These are phyloP conservation scores for Geotrichum klebahnii DNA, from an alignment of 1,139 yeast species.

Conservation along the genomic window DNA sequence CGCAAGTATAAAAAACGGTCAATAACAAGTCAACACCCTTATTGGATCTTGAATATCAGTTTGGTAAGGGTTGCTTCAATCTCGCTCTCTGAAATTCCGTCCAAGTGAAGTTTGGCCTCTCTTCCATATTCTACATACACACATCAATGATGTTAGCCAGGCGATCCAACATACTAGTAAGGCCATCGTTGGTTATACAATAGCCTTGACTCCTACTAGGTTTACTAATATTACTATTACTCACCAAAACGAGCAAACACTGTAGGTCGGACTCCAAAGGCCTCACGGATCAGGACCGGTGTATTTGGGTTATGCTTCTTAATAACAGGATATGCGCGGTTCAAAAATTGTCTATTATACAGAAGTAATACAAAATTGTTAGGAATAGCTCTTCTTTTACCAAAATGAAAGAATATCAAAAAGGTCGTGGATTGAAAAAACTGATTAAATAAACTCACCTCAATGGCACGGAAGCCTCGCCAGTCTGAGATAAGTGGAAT, in stretches of 20 bases:
- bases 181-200: not conserved
- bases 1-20: not conserved
- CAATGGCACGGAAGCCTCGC: slow-evolving; percentile 61
- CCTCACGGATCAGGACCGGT: slow-evolving; percentile 73
- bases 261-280: slow-evolving; percentile 66
- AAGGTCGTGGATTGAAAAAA: slow-evolving; percentile 5
- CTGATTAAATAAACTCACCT: slow-evolving; percentile 38
- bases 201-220: not conserved
- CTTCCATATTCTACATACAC: slow-evolving; percentile 32
- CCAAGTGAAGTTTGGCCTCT: slow-evolving; percentile 35
- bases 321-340: slow-evolving; percentile 56
- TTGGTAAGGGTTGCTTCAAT: slow-evolving; percentile 7
- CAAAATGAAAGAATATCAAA: too few species aligned
- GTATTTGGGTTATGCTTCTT: slow-evolving; percentile 54
- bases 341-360: slow-evolving; percentile 49
- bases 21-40: not conserved
- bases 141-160: not conserved
- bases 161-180: not conserved
- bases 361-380: too few species aligned
- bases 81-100: slow-evolving; percentile 27
- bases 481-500: slow-evolving; percentile 73
- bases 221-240: slow-evolving; percentile 24
- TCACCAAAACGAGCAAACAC: slow-evolving; percentile 62
- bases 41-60: not conserved
- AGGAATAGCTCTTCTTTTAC: too few species aligned